Evolutionary conservation across 1,284 basidiomycete genomes (phyloP).

Genomic region (Irpex lacteus): DNA sequence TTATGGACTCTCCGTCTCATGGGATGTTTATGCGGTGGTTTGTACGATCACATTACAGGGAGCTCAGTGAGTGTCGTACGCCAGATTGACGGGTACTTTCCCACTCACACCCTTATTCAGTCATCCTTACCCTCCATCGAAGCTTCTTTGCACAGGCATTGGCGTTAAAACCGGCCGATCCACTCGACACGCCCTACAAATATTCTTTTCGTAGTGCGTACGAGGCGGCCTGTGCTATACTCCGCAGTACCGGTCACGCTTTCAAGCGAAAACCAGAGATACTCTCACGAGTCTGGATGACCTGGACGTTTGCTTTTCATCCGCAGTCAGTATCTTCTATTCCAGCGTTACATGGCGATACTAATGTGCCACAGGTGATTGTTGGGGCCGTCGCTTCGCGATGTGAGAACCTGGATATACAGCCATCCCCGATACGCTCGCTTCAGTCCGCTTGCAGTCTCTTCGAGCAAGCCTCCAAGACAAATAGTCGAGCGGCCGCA

Average conservation of each 20-base stretch:
- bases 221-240: conserved; percentile 24
- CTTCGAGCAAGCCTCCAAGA: conserved; percentile 22
- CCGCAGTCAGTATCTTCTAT: conserved; percentile 23
- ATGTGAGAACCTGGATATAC: conserved; percentile 21
- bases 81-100: not conserved
- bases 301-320: conserved; percentile 30
- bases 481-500: conserved; percentile 23
- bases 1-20: conserved; percentile 20
- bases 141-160: conserved; percentile 32
- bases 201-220: conserved; percentile 31
- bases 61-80: conserved; percentile 38
- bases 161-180: conserved; percentile 27
- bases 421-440: conserved; percentile 26
- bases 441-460: conserved; percentile 27
- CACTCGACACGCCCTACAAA: conserved; percentile 28
- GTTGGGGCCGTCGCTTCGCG: conserved; percentile 25
- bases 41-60: conserved; percentile 43
- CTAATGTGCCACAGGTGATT: conserved; percentile 18
- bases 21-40: conserved; percentile 42
- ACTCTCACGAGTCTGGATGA: conserved; percentile 26
- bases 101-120: conserved; percentile 13
- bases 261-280: conserved; percentile 21
- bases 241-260: conserved; percentile 20
- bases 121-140: conserved; percentile 30
- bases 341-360: not conserved